phyloP scores from a whole-genome alignment of 2,329 filamentous ascomycete genomes.

The Periglandula ipomoeae region DNA sequence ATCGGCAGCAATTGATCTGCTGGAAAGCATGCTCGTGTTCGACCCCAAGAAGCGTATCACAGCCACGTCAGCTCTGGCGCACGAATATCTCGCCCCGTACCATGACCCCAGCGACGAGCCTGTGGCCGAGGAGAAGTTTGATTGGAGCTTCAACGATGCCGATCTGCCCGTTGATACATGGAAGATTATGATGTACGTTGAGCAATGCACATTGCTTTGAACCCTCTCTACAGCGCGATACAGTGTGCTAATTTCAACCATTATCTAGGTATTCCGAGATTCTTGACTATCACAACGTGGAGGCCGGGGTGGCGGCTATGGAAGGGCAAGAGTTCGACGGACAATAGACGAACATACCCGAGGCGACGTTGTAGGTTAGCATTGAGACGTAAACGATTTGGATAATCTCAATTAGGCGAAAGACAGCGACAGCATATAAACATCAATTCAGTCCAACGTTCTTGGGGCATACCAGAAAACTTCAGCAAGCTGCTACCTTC shows the following conservation, averaged over 20 bases:
- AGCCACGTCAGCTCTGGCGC: conserved; percentile 73
- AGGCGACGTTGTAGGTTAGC: neutral
- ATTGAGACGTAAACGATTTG: conserved; percentile 7
- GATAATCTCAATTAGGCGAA: conserved; percentile 3
- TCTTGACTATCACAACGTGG: conserved; percentile 95
- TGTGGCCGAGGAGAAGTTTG: conserved; percentile 92
- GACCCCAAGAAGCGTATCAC: conserved; percentile 94
- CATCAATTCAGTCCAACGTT: neutral
- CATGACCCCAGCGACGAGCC: conserved; percentile 97
- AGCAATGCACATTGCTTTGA: no score
- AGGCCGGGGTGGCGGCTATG: conserved; percentile 36
- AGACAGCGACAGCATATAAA: conserved; percentile 8
- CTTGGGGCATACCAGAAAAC: neutral
- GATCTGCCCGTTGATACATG: conserved; percentile 97
- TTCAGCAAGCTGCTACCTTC: neutral
- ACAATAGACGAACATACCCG: conserved; percentile 18
- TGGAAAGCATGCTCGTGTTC: conserved; percentile 96
- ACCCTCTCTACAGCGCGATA: no score
- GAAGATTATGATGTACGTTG: conserved; percentile 98
- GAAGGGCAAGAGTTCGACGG: conserved; percentile 29
- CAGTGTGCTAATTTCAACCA: no score
- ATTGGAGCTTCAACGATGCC: conserved; percentile 99
- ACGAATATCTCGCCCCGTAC: conserved; percentile 92
- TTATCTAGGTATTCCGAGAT: conserved; percentile 95
- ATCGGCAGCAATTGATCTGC: conserved; percentile 72